A percentile compares a stretch with the other conserved stretches of the same genome.
Evolutionary conservation across 2,329 filamentous ascomycete species (phyloP).

Genomic region (Exophiala phaeomuriformis): DNA sequence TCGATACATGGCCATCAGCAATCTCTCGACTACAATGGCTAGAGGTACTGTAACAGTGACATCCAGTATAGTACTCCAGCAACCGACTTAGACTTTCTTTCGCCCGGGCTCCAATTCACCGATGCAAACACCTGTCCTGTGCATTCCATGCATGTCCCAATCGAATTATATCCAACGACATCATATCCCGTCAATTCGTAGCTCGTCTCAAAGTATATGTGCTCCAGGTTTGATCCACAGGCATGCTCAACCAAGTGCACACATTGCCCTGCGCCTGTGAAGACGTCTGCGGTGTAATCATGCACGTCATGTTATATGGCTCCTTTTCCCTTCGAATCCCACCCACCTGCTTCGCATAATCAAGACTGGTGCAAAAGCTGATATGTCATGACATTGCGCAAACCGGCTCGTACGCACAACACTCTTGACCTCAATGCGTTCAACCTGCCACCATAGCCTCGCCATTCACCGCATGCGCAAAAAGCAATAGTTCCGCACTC

Average conservation of each 20-base stretch:
- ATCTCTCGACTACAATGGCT: too few species aligned
- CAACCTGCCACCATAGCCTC: slow-evolving; percentile 9
- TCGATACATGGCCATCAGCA: too few species aligned
- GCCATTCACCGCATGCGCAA: slow-evolving; percentile 17
- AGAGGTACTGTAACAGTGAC: too few species aligned
- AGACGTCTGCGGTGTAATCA: not conserved
- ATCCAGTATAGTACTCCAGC: too few species aligned
- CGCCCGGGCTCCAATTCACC: not conserved
- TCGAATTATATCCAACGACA: slow-evolving; percentile 14
- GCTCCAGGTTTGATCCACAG: not conserved
- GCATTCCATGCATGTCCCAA: slow-evolving; percentile 3
- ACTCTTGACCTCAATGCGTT: not conserved
- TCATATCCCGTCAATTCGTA: slow-evolving; percentile 22
- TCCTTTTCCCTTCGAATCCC: not conserved
- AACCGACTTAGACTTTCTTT: not conserved
- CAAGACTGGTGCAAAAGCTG: not conserved
- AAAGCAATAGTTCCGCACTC: slow-evolving; percentile 25
- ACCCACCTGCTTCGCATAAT: not conserved
- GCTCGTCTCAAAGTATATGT: slow-evolving; percentile 12
- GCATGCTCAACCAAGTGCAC: not conserved
- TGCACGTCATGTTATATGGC: not conserved
- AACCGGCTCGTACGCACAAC: too few species aligned
- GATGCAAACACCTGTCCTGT: not conserved
- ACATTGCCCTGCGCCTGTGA: not conserved
- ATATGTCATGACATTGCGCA: too few species aligned